Conservation (phyloP, 2,329 filamentous ascomycete species). For the Neophaeococcomyces mojaviensis region DNA sequence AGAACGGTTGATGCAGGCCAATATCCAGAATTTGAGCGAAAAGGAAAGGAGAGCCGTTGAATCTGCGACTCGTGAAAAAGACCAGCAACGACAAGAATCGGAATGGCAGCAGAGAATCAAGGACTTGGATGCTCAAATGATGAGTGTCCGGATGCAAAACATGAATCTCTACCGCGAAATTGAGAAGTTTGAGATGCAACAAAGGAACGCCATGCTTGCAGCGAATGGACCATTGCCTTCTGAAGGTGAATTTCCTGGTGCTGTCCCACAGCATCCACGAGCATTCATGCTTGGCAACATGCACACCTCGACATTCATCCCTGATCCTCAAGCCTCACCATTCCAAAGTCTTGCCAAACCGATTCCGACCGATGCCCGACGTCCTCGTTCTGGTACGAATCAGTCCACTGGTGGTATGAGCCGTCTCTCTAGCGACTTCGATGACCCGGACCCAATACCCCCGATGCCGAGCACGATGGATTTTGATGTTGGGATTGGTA, state of each 20-base stretch:
- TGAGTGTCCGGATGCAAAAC: constrained; percentile 23
- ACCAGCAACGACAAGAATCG: constrained; percentile 37
- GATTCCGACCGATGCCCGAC: constrained; percentile 14
- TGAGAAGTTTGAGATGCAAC: constrained; percentile 18
- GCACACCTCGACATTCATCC: constrained; percentile 14
- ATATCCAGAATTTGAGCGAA: constrained; percentile 50
- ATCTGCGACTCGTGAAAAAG: constrained; percentile 38
- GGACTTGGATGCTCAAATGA: constrained; percentile 34
- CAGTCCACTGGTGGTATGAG: constrained; percentile 21
- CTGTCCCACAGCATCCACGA: constrained; percentile 31
- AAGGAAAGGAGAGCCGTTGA: constrained; percentile 44
- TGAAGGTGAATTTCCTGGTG: constrained; percentile 52
- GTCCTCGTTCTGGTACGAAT: constrained; percentile 23
- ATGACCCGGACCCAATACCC: constrained; percentile 24
- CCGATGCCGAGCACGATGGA: constrained; percentile 19
- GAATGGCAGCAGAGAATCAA: constrained; percentile 37
- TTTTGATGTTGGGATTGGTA: constrained; percentile 11
- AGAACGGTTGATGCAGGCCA: constrained; percentile 51
- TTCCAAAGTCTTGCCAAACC: constrained; percentile 23
- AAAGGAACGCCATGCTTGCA: constrained; percentile 23
- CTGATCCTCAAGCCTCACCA: constrained; percentile 20
- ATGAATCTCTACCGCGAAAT: constrained; percentile 29
- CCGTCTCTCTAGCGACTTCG: constrained; percentile 22
- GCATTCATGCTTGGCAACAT: constrained; percentile 19
- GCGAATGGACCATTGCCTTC: constrained; percentile 46